Evolutionary conservation across 306 rosid genomes (phyloP).

Genomic region (Corylus avellana): DNA sequence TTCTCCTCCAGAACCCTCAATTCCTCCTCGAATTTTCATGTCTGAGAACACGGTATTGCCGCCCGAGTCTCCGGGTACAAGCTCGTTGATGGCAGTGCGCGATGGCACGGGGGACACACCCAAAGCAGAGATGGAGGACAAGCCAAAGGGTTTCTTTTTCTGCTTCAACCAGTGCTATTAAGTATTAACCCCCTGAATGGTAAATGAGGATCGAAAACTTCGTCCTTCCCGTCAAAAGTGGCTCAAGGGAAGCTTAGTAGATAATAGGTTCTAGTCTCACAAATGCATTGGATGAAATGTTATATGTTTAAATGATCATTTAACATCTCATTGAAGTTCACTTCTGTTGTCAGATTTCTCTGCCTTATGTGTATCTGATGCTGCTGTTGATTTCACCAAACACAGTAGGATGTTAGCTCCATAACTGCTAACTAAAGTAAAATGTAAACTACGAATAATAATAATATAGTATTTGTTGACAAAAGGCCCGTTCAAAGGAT

Average conservation of each 20-base stretch:
- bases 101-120: constrained; percentile 69
- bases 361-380: constrained; percentile 28
- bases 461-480: neutral
- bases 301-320: constrained; percentile 41
- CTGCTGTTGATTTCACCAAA: constrained; percentile 17
- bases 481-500: neutral
- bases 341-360: constrained; percentile 22
- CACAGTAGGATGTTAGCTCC: constrained; percentile 20
- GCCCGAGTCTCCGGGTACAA: constrained; percentile 93
- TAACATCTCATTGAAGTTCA: constrained; percentile 33
- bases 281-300: constrained; percentile 38
- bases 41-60: constrained; percentile 71
- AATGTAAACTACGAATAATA: neutral
- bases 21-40: constrained; percentile 69
- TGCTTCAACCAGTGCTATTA: constrained; percentile 84
- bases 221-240: constrained; percentile 28
- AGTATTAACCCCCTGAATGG: constrained; percentile 54
- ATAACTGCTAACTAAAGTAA: too few species aligned
- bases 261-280: constrained; percentile 39
- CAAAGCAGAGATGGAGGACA: constrained; percentile 53
- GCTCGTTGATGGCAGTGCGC: constrained; percentile 75
- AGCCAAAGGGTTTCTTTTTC: constrained; percentile 75
- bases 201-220: constrained; percentile 18
- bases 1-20: constrained; percentile 59
- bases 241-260: constrained; percentile 34